Base-by-base conservation (phyloP, 2,329 filamentous ascomycete species). In the Periconia macrospinosa region DNA sequence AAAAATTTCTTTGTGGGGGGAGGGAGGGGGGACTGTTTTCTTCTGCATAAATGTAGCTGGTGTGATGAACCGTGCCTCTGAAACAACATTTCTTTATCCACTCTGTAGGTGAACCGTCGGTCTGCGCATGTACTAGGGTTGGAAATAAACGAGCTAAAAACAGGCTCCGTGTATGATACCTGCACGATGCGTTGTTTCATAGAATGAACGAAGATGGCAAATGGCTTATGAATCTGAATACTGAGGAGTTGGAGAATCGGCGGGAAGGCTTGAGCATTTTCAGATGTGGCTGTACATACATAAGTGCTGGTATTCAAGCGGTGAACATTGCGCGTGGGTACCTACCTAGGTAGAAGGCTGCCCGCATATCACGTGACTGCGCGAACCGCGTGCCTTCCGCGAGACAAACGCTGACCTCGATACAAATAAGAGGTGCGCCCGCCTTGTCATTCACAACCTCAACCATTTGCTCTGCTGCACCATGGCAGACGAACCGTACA, bases 41-140 rank as follows among this genome's bases (percentile, higher is more conserved):
- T 79, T 78, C 55, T 71, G 75, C 53, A 71, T 79, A 70, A 76
- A 78, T 50, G 53, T 78, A 3, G 71, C 73, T 1, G 75, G n/a
- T n/a, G n/a, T n/a, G n/a, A n/a, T 79, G n/a, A 77, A 77, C 52
- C 67, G 72, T 18, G 47, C 69, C 15, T 72, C 75, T 3, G 71
- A 72, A 1, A 65, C 74, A 54, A 66, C 75, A 6, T 61, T 78
- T 1, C 76, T 78, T 51, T 74, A 72, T 42, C 71, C 69, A 2
- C 59, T 64, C 35, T 76, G 76, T 14, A 80, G 77, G 77, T 54
- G 66, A 17, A 68, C 68, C 6, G 76, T 80, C 67, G 52, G 1
- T 79, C 76, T 52, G 74, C 75, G 7, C 60, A 68, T 11, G 62
- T 76, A 1, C 75, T 77, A 52, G 76, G 76, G 0, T 61, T 79